Conservation (phyloP, 108 stramenopile genomes). For the Halocafeteria seosinensis region DNA sequence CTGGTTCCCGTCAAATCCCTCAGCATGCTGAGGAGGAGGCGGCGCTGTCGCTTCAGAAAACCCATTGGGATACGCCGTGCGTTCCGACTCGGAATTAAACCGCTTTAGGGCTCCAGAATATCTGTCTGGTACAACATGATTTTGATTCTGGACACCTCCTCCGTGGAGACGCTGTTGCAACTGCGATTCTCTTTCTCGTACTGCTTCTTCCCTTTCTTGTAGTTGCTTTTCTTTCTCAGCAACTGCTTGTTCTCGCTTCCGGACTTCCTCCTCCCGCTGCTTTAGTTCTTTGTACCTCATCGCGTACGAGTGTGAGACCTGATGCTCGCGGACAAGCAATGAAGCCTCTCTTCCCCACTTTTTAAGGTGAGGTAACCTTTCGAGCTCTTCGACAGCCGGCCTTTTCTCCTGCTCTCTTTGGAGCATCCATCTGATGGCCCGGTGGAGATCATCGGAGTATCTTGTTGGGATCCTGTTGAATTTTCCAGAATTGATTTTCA, state of each 20-base stretch:
- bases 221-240: background rate
- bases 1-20: too few species aligned
- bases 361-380: background rate
- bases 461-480: constrained; percentile 27
- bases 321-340: background rate
- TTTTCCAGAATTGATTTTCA: constrained; percentile 36
- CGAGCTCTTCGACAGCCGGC: constrained; percentile 14
- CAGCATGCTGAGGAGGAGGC: too few species aligned
- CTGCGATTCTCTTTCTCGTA: background rate
- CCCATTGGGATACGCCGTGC: too few species aligned
- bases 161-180: too few species aligned
- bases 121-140: too few species aligned
- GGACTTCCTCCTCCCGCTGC: constrained; percentile 1
- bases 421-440: constrained; percentile 16
- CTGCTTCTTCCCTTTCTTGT: background rate
- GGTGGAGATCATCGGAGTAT: constrained; percentile 19
- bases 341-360: background rate
- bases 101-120: too few species aligned
- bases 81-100: too few species aligned
- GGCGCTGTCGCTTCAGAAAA: too few species aligned
- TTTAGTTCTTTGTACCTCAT: background rate
- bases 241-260: constrained; percentile 6
- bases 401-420: constrained; percentile 7
- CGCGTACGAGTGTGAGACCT: background rate
- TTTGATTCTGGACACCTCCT: too few species aligned